Conservation (phyloP, 345 rosid genomes). For the Rhizophora mangle region DNA sequence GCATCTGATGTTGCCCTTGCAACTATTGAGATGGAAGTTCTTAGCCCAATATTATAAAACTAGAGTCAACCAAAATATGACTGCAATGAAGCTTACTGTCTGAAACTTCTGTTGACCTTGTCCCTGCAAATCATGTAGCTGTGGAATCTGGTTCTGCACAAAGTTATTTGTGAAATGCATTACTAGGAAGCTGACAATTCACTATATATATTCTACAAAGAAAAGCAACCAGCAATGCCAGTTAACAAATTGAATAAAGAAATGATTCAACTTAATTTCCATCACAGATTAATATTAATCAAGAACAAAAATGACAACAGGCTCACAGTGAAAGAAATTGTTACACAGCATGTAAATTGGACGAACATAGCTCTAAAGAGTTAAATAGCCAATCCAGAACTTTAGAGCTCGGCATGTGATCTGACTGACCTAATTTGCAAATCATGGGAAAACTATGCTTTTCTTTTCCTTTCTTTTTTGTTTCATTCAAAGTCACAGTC, state of each 20-base stretch:
- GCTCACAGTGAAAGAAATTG: neutral
- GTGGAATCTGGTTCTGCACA: constrained; percentile 52
- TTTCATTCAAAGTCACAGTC: no score
- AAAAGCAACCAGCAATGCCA: no score
- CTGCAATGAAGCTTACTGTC: constrained; percentile 34
- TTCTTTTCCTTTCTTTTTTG: no score
- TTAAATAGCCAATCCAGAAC: neutral
- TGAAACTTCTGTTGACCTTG: constrained; percentile 76
- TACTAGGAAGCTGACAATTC: neutral
- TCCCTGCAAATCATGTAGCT: constrained; percentile 66
- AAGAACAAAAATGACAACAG: neutral
- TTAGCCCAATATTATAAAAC: constrained; percentile 2
- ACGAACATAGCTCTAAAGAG: no score
- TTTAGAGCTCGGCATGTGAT: neutral
- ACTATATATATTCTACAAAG: neutral
- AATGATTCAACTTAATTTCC: no score
- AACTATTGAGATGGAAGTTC: constrained; percentile 31
- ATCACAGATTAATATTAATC: neutral
- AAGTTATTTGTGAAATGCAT: neutral
- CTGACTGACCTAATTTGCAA: no score
- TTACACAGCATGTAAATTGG: no score
- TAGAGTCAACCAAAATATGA: neutral
- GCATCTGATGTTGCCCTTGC: constrained; percentile 90
- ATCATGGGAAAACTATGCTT: no score
- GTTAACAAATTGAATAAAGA: neutral